phyloP scores from a whole-genome alignment of 805 yeast species.

The Saccharomycopsis sp. region DNA sequence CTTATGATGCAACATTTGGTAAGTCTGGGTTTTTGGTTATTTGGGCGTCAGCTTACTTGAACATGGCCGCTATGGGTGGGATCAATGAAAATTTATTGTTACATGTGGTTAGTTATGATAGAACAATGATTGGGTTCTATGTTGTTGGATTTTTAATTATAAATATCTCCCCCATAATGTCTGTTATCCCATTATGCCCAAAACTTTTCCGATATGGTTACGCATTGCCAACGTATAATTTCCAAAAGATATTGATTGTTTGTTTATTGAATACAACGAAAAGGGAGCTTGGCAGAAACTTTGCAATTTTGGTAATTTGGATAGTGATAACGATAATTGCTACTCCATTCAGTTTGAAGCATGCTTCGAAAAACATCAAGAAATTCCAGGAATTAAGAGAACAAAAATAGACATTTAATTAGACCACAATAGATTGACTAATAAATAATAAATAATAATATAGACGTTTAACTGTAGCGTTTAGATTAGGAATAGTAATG shows the following conservation, averaged over 20 bases:
- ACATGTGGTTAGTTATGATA: conserved; percentile 44
- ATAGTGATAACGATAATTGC: background rate
- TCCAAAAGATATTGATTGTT: conserved; percentile 15
- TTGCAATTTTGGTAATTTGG: conserved; percentile 13
- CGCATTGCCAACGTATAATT: conserved; percentile 27
- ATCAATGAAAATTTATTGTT: conserved; percentile 60
- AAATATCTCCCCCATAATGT: conserved; percentile 62
- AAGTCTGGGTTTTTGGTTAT: conserved; percentile 63
- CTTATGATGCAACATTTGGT: conserved; percentile 53
- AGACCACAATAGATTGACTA: too few species aligned
- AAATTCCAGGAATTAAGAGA: background rate
- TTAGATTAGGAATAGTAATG: too few species aligned
- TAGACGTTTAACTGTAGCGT: too few species aligned
- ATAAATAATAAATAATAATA: too few species aligned
- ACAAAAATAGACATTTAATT: too few species aligned
- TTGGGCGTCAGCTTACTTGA: conserved; percentile 62
- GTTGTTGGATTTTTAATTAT: conserved; percentile 59
- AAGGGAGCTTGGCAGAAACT: conserved; percentile 11
- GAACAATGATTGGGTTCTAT: conserved; percentile 63
- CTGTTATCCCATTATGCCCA: conserved; percentile 45
- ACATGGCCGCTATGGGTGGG: conserved; percentile 73
- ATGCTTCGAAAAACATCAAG: background rate
- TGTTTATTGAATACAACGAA: conserved; percentile 16
- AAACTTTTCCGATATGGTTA: conserved; percentile 29
- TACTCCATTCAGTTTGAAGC: conserved; percentile 11